Conservation (phyloP, 2,329 filamentous ascomycete genomes). For the Alternaria infectoria region DNA sequence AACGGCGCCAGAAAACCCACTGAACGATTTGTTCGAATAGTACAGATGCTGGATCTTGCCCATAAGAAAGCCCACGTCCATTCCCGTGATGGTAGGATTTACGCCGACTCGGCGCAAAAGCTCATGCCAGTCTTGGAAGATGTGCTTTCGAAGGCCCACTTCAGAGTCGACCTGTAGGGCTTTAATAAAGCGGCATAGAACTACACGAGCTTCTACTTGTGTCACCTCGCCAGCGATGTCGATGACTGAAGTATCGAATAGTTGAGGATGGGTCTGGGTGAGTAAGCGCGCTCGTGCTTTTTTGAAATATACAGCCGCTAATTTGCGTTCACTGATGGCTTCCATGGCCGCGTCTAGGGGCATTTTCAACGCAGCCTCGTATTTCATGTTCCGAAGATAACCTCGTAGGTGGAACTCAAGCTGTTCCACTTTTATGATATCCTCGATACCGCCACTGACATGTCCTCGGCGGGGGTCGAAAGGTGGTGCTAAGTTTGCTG, state of each 20-base stretch:
- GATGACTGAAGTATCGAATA: slow-evolving; percentile 18
- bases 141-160: not conserved
- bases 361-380: slow-evolving; percentile 3
- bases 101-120: slow-evolving; percentile 21
- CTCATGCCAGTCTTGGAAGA: slow-evolving; percentile 6
- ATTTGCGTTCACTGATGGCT: slow-evolving; percentile 5
- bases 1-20: slow-evolving; percentile 6
- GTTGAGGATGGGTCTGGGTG: slow-evolving; percentile 17
- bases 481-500: slow-evolving; percentile 21
- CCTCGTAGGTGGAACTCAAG: slow-evolving; percentile 22
- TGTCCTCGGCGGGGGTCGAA: slow-evolving; percentile 11
- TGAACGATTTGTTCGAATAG: not conserved
- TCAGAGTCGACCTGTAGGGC: slow-evolving; percentile 6
- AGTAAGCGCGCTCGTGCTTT: slow-evolving; percentile 22
- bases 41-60: slow-evolving; percentile 25
- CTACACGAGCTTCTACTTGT: slow-evolving; percentile 29
- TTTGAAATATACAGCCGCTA: slow-evolving; percentile 9
- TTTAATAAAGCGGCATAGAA: slow-evolving; percentile 25
- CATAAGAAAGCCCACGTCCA: slow-evolving; percentile 29
- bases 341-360: slow-evolving; percentile 8
- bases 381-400: slow-evolving; percentile 16
- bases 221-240: slow-evolving; percentile 33
- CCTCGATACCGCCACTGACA: not conserved
- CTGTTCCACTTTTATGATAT: slow-evolving; percentile 24
- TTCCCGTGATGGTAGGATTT: slow-evolving; percentile 32